phyloP scores from a whole-genome alignment of 2,329 filamentous ascomycete species.

The Teratosphaeria epicoccoides region DNA sequence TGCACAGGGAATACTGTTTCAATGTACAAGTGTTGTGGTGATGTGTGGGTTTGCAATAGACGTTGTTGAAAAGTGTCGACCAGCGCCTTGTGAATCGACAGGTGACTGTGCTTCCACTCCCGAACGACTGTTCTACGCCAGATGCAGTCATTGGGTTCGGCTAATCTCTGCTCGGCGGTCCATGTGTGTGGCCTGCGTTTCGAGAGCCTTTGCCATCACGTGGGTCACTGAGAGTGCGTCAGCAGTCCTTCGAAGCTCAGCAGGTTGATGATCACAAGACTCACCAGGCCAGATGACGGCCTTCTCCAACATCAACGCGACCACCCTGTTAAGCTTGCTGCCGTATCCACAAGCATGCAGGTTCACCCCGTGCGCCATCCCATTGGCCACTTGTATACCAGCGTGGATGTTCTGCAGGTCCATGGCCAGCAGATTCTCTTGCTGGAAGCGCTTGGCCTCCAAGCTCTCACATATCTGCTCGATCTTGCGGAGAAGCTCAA shows the following conservation, averaged over 20 bases:
- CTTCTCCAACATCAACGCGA: constrained; percentile 77
- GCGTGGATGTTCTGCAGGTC: constrained; percentile 36
- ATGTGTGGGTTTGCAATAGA: no score
- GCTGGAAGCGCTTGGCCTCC: constrained; percentile 58
- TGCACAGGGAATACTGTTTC: not conserved
- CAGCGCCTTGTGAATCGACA: no score
- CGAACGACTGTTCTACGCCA: not conserved
- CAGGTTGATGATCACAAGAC: constrained; percentile 23
- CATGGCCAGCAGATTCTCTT: constrained; percentile 44
- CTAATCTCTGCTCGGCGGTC: constrained; percentile 48
- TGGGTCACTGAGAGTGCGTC: constrained; percentile 47
- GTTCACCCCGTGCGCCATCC: constrained; percentile 28
- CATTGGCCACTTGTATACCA: constrained; percentile 34
- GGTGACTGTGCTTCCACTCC: not conserved
- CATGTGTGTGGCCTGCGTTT: constrained; percentile 54
- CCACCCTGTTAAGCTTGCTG: constrained; percentile 72
- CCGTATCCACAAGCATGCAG: constrained; percentile 61
- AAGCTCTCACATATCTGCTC: constrained; percentile 65
- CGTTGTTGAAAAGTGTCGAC: no score
- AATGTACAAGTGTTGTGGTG: not conserved
- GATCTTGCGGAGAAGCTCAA: constrained; percentile 73
- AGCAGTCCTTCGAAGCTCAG: constrained; percentile 16
- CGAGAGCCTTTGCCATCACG: constrained; percentile 55
- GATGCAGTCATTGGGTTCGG: constrained; percentile 2
- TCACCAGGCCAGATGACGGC: constrained; percentile 86